These are phyloP conservation scores for Stagonosporopsis cucurbitacearum DNA, from an alignment of 2,329 filamentous ascomycete genomes.

Conservation along the genomic window DNA sequence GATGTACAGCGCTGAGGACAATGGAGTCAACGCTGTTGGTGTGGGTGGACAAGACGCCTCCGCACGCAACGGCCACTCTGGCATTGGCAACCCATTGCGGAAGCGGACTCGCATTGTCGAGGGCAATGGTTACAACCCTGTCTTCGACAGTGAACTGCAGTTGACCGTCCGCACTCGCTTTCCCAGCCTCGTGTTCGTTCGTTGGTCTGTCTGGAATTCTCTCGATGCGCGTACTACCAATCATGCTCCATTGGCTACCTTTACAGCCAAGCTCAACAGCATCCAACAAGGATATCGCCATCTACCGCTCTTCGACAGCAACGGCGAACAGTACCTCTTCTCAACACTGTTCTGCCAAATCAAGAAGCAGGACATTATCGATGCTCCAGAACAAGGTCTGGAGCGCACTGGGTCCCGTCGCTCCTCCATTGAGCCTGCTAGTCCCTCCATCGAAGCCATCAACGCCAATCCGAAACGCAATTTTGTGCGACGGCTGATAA, in stretches of 20 bases:
- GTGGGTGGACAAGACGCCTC: constrained; percentile 71
- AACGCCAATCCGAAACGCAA: constrained; percentile 41
- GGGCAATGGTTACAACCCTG: constrained; percentile 92
- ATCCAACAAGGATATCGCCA: constrained; percentile 93
- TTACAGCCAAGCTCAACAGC: constrained; percentile 88
- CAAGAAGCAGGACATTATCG: constrained; percentile 64
- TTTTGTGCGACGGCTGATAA: constrained; percentile 53
- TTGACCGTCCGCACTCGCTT: constrained; percentile 92
- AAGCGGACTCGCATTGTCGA: constrained; percentile 80
- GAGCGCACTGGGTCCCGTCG: constrained; percentile 31
- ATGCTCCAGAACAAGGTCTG: constrained; percentile 43
- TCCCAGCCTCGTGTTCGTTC: constrained; percentile 90
- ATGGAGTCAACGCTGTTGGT: constrained; percentile 74
- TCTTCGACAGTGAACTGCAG: constrained; percentile 79
- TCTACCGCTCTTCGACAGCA: constrained; percentile 83
- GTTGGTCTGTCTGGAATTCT: constrained; percentile 90
- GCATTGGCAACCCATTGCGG: constrained; percentile 74
- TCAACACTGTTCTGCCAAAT: constrained; percentile 93
- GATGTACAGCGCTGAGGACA: constrained; percentile 92
- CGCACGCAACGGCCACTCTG: constrained; percentile 67
- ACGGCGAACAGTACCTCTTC: constrained; percentile 92
- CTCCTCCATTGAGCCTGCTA: constrained; percentile 37
- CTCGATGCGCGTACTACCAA: constrained; percentile 74
- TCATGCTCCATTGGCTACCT: constrained; percentile 76
- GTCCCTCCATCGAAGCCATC: constrained; percentile 41